Percentiles rank a stretch among this genome's conserved stretches.
Evolutionary conservation across 2,329 filamentous ascomycete genomes (phyloP).

Genomic region (Aspergillus sp.): DNA sequence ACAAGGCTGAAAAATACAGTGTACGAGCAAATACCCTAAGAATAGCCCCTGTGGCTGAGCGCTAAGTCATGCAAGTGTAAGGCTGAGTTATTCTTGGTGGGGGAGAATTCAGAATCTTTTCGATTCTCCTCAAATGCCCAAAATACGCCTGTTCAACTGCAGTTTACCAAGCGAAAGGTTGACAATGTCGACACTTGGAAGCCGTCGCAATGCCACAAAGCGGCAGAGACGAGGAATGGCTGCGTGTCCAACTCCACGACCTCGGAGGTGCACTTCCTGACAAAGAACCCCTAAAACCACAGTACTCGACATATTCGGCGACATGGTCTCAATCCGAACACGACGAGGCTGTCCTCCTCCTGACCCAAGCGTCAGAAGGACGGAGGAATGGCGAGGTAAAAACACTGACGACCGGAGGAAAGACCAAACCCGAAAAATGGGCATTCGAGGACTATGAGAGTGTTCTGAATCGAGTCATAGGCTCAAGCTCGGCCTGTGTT

Average conservation of each 20-base stretch:
- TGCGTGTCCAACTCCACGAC: background rate
- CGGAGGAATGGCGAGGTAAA: background rate
- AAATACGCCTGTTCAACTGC: background rate
- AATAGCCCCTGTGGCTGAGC: background rate
- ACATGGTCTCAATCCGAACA: background rate
- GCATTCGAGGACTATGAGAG: background rate
- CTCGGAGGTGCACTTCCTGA: background rate
- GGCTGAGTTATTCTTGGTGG: background rate
- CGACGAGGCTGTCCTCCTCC: background rate
- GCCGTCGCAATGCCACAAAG: background rate
- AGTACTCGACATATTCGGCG: background rate
- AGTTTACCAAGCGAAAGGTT: background rate
- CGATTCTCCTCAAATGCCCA: background rate
- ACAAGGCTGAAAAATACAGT: background rate
- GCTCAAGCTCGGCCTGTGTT: background rate
- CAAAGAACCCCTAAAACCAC: background rate
- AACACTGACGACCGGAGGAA: background rate
- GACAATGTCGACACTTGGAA: background rate
- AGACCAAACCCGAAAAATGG: background rate
- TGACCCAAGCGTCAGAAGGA: background rate
- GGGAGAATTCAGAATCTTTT: background rate
- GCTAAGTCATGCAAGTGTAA: background rate
- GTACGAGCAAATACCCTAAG: background rate
- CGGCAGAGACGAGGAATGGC: background rate
- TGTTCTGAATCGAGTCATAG: background rate